Evolutionary conservation across 441 rosid genomes (phyloP), one percentile per base, ranked within the genome.

Genomic region (Capsella rubella): DNA sequence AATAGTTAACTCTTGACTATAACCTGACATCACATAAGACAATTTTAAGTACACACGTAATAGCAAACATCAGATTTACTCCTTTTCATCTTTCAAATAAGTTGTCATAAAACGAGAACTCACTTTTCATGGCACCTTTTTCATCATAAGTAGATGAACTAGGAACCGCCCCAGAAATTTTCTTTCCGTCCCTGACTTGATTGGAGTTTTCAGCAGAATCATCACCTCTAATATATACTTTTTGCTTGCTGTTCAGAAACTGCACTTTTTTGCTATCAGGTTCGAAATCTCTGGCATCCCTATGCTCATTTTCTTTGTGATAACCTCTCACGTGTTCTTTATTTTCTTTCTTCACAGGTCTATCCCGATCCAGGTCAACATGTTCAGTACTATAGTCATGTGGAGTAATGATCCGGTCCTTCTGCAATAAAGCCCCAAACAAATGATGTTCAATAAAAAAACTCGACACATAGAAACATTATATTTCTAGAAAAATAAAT

Each of bases 271-370:
- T 83, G 75, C 84, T 84, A 79, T 87, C 90, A 73, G 83, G 85
- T 69, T 89, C 89, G 76, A 82, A 81, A 68, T 87, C 91, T 80
- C 83, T 80, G 39, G 86, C 91, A 55, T 88, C 97, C 77, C 84
- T 92, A 79, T 89, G 83, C 57, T 88, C 94, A 74, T 71, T 88
- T 57, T 81, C 95, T 72, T 90, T 90, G 79, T 91, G 93, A 78
- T 81, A 82, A 53, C 81, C 90, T 71, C 87, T 84, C 56, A 89
- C 55, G 37, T 83, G 89, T 65, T 96, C 98, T 80, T 84, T 92
- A 72, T 81, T 92, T 54, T 79, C 84, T 76, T 85, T 90, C 71
- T 82, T 54, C 77, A 82, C 28, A 45, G 80, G 70, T 78, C 83
- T 86, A 47, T 87, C 90, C 50, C 82, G 86, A 72, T 90, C 97